Percentiles rank a stretch among this genome's conserved stretches.
These are phyloP conservation scores for Suhomyces maxii DNA, from an alignment of 1,139 yeast genomes.

Conservation along the genomic window DNA sequence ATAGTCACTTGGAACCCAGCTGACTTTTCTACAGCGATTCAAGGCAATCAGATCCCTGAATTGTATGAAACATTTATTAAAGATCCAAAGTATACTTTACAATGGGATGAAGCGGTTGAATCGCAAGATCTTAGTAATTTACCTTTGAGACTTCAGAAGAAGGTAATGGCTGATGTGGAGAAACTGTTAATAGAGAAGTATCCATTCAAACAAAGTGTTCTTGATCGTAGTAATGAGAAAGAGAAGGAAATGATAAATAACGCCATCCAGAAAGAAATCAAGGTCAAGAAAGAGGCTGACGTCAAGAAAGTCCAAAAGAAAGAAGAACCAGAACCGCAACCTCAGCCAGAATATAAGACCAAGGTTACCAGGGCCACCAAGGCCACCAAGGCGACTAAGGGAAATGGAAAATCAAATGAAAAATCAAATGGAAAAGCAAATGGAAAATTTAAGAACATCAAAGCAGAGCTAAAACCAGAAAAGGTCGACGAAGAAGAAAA, in stretches of 20 bases:
- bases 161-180: conserved; percentile 43
- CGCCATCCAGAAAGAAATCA: background rate
- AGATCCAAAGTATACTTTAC: conserved; percentile 27
- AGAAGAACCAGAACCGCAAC: conserved; percentile 9
- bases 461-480: conserved; percentile 1
- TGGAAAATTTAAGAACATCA: background rate
- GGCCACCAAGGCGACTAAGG: background rate
- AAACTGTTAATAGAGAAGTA: conserved; percentile 31
- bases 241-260: conserved; percentile 26
- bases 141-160: conserved; percentile 46
- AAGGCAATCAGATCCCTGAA: conserved; percentile 29
- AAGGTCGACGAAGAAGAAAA: conserved; percentile 4
- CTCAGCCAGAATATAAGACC: conserved; percentile 3
- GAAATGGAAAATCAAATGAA: background rate
- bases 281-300: conserved; percentile 1
- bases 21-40: conserved; percentile 31
- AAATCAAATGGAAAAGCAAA: background rate
- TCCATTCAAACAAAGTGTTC: conserved; percentile 38
- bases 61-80: conserved; percentile 36
- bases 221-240: conserved; percentile 22
- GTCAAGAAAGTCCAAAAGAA: background rate
- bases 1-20: conserved; percentile 61
- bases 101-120: conserved; percentile 36
- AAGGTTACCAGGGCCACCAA: background rate
- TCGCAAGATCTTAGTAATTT: conserved; percentile 30